Percentiles rank a stretch among this genome's conserved stretches.
phyloP scores from a whole-genome alignment of 257 asterid genomes.

The Haberlea rhodopensis region DNA sequence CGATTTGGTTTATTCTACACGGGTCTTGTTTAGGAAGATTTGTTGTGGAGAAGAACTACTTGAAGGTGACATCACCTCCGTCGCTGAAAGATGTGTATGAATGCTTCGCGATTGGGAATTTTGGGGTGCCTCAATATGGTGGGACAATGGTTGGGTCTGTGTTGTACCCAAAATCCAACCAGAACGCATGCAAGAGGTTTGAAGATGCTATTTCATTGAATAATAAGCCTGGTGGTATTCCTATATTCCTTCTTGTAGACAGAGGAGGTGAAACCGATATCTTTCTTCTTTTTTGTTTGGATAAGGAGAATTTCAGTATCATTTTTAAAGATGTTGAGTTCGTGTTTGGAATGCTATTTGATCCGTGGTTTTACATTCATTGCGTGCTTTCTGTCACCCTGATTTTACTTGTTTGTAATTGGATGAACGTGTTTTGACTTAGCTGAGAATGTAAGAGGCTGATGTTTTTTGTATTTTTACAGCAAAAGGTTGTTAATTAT shows the following conservation, averaged over 20 bases:
- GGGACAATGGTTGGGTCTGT: constrained; percentile 82
- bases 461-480: neutral
- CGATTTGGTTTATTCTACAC: constrained; percentile 43
- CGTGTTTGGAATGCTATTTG: no score
- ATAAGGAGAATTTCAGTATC: no score
- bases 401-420: neutral
- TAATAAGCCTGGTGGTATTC: constrained; percentile 77
- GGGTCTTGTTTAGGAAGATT: constrained; percentile 74
- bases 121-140: constrained; percentile 93
- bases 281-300: constrained; percentile 11
- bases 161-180: constrained; percentile 72
- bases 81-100: constrained; percentile 66
- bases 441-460: neutral
- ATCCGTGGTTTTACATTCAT: no score
- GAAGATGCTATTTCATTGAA: constrained; percentile 51
- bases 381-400: no score
- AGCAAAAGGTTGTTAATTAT: no score
- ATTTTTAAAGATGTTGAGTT: no score
- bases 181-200: constrained; percentile 61
- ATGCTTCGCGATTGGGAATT: constrained; percentile 95
- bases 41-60: constrained; percentile 90
- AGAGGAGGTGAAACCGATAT: constrained; percentile 76
- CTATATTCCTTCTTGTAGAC: constrained; percentile 79
- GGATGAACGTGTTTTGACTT: constrained; percentile 8
- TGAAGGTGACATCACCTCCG: constrained; percentile 78